phyloP scores from a whole-genome alignment of 1,284 basidiomycete genomes.

The Ganoderma lucidum region DNA sequence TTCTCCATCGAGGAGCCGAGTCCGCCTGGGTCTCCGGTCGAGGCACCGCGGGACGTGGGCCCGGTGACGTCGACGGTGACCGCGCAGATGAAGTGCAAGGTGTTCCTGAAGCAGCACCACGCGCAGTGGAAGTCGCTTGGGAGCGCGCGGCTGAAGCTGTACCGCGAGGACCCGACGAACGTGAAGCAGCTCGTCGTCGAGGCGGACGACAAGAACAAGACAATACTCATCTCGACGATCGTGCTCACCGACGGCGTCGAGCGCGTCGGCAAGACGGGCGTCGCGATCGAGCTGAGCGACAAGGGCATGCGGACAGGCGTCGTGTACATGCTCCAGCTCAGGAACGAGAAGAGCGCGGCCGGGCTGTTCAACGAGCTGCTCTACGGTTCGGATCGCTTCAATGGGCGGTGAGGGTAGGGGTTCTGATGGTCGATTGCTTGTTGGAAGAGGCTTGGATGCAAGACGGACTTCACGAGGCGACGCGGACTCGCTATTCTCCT shows the following conservation, averaged over 20 bases:
- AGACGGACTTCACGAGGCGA: slow-evolving; percentile 24
- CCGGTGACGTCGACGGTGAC: slow-evolving; percentile 80
- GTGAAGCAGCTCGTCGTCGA: slow-evolving; percentile 97
- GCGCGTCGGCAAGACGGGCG: slow-evolving; percentile 96
- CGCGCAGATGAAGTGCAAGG: slow-evolving; percentile 98
- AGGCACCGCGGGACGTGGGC: slow-evolving; percentile 59
- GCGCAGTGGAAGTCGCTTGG: slow-evolving; percentile 98
- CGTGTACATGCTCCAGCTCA: slow-evolving; percentile 96
- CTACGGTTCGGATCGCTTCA: slow-evolving; percentile 75
- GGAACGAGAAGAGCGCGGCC: slow-evolving; percentile 87
- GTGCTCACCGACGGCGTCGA: slow-evolving; percentile 97
- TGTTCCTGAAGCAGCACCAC: slow-evolving; percentile 95
- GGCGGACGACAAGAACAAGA: slow-evolving; percentile 81
- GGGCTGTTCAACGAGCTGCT: slow-evolving; percentile 90
- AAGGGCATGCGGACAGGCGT: slow-evolving; percentile 92
- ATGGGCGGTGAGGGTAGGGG: slow-evolving; percentile 13
- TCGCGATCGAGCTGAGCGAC: slow-evolving; percentile 96
- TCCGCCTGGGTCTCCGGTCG: slow-evolving; percentile 80
- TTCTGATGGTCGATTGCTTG: background rate
- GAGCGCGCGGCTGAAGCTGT: slow-evolving; percentile 87
- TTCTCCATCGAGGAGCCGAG: slow-evolving; percentile 67
- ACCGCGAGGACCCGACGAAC: slow-evolving; percentile 83
- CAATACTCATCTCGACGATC: slow-evolving; percentile 92
- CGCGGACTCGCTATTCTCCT: slow-evolving; percentile 19
- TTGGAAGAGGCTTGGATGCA: background rate